Evolutionary conservation across 352 stramenopile genomes (phyloP).

Genomic region (Phytophthora palmivora): DNA sequence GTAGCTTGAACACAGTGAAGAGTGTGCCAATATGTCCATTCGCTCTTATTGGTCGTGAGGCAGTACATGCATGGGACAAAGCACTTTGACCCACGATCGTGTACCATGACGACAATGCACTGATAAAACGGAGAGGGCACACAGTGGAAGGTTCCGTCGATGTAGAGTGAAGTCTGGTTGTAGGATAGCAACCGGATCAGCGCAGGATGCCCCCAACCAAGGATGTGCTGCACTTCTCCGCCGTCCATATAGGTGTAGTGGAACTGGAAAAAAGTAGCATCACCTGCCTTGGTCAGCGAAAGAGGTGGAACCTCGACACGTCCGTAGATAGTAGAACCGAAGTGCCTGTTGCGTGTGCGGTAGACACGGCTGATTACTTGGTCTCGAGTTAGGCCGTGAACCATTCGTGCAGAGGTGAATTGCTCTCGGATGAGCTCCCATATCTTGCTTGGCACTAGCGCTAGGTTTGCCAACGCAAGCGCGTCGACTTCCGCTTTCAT

Average conservation of each 20-base stretch:
- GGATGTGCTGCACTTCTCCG: constrained; percentile 17
- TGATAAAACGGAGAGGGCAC: constrained; percentile 15
- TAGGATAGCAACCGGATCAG: constrained; percentile 21
- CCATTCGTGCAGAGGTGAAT: constrained; percentile 6
- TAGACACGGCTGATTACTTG: constrained; percentile 19
- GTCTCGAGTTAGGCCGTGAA: constrained; percentile 5
- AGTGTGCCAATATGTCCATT: constrained; percentile 22
- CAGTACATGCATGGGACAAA: constrained; percentile 18
- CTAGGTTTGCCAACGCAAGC: constrained; percentile 5
- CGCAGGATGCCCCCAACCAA: constrained; percentile 29
- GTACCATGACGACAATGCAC: constrained; percentile 27
- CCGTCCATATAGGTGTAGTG: constrained; percentile 25
- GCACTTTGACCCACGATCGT: constrained; percentile 5
- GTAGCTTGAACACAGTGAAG: constrained; percentile 14
- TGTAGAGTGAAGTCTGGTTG: constrained; percentile 13
- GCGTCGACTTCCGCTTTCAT: constrained; percentile 10
- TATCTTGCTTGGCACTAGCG: constrained; percentile 1
- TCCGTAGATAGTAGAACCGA: constrained; percentile 23
- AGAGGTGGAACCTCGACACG: constrained; percentile 26
- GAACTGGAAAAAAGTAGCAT: constrained; percentile 35
- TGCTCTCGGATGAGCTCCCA: constrained; percentile 11
- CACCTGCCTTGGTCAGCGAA: constrained; percentile 3
- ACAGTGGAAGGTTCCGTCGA: constrained; percentile 33
- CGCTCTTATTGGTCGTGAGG: constrained; percentile 6
- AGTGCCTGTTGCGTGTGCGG: constrained; percentile 12